Base-by-base conservation (phyloP, 2,329 filamentous ascomycete species). In the Catunica adiposa region DNA sequence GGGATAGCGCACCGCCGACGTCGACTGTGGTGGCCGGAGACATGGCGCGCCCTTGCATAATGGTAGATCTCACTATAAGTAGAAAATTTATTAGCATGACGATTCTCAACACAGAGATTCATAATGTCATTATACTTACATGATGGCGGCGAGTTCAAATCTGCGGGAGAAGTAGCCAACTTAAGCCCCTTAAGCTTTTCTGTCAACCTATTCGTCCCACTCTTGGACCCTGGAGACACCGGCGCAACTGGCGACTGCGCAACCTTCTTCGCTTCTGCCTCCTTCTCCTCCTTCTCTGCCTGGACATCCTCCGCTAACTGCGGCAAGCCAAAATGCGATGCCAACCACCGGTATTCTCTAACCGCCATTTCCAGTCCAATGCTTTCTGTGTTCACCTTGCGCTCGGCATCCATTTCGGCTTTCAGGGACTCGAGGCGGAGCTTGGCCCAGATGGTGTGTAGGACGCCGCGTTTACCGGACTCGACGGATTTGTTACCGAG, bases 401-500 rank as follows among this genome's bases (percentile, higher is more conserved):
- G 77, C 70, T 94, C 89, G 6, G 72, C 71, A 8, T 77, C 79
- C 62, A 94, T 90, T 71, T 95, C 89, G 57, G 74, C 74, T 53
- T 88, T 79, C 51, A 95, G 71, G 60, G 85, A 82, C 31, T 80
- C 79, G 22, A 95, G 70, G 44, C 89, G 75, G 66, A 86, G 83
- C 72, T 89, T 89, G 17, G 86, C 89, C 88, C 89, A 96, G 57
- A 90, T 80, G 1, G 87, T 94, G 65, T 94, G 89, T 58, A 95
- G 69, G 1, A 94, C 86, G 1, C 89, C 89, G 60, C 86, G 84
- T 62, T 82, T 82, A 5, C 86, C 86, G 17, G 80, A 73, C 23
- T 78, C 74, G 11, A 79, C 78, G 8, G 42, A 34, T 22, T 79
- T 83, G 2, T 77, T 76, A 1, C 84, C 83, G 23, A 94, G 72